Evolutionary conservation across 2,329 filamentous ascomycete genomes (phyloP).

Genomic region (Beauveria sp.): DNA sequence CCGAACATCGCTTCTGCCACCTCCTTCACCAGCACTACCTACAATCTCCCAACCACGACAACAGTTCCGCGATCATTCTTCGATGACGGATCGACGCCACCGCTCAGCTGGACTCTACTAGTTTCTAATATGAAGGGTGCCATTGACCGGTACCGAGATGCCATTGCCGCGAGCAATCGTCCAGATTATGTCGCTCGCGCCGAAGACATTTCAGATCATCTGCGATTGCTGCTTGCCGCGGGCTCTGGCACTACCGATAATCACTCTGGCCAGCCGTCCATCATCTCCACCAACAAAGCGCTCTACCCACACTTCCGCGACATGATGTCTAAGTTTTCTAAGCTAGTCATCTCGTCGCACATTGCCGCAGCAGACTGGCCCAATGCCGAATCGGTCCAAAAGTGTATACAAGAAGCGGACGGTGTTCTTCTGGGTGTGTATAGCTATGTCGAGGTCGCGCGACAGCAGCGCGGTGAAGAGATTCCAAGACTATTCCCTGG

Average conservation of each 20-base stretch:
- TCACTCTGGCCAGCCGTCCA: slow-evolving; percentile 97
- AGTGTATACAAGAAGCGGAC: slow-evolving; percentile 95
- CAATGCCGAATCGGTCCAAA: slow-evolving; percentile 85
- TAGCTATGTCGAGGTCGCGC: slow-evolving; percentile 91
- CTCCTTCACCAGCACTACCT: slow-evolving; percentile 53
- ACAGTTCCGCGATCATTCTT: slow-evolving; percentile 77
- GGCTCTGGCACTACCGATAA: slow-evolving; percentile 97
- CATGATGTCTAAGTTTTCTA: slow-evolving; percentile 99
- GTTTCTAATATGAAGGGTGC: slow-evolving; percentile 89
- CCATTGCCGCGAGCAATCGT: slow-evolving; percentile 74
- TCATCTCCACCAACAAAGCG: slow-evolving; percentile 96
- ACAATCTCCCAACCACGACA: slow-evolving; percentile 49
- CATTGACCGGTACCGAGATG: slow-evolving; percentile 82
- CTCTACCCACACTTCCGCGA: slow-evolving; percentile 95
- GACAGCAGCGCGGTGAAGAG: slow-evolving; percentile 86
- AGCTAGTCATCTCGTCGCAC: slow-evolving; percentile 93
- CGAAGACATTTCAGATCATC: slow-evolving; percentile 97
- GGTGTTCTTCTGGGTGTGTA: slow-evolving; percentile 90
- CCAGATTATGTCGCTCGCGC: slow-evolving; percentile 88
- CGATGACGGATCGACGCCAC: slow-evolving; percentile 73
- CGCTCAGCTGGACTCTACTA: slow-evolving; percentile 81
- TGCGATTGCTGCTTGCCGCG: slow-evolving; percentile 86
- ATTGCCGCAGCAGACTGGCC: slow-evolving; percentile 96
- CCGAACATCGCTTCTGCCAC: slow-evolving; percentile 52
- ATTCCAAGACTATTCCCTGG: slow-evolving; percentile 90